These are phyloP conservation scores for Ormosia semicastrata DNA, from an alignment of 306 rosid genomes.

Conservation along the genomic window DNA sequence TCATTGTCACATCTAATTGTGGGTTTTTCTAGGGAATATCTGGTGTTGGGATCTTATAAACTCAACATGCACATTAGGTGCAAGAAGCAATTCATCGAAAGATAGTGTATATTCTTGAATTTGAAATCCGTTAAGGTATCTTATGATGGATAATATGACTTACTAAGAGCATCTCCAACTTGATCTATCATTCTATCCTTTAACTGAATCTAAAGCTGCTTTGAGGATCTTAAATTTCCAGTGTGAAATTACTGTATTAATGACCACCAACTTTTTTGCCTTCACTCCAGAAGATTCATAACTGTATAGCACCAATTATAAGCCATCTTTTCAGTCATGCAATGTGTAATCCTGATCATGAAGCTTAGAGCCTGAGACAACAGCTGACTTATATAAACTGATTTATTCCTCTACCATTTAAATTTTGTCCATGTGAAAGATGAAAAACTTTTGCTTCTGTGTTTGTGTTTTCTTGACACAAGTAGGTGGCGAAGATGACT, in stretches of 20 bases:
- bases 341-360: background rate
- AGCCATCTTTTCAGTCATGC: background rate
- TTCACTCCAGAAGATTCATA: background rate
- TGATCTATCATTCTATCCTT: background rate
- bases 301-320: background rate
- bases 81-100: background rate
- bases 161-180: background rate
- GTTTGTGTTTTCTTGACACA: constrained; percentile 20
- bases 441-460: background rate
- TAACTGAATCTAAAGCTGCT: background rate
- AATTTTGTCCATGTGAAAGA: background rate
- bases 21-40: background rate
- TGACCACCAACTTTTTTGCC: background rate
- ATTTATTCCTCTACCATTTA: background rate
- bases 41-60: background rate
- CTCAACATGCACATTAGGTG: background rate
- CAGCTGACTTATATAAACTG: background rate
- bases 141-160: background rate
- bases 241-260: background rate
- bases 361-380: background rate
- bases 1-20: background rate
- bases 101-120: background rate
- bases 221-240: background rate
- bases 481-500: constrained; percentile 58
- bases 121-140: background rate